Evolutionary conservation across 352 stramenopile species (phyloP).

Genomic region (Globisporangium spinosum): DNA sequence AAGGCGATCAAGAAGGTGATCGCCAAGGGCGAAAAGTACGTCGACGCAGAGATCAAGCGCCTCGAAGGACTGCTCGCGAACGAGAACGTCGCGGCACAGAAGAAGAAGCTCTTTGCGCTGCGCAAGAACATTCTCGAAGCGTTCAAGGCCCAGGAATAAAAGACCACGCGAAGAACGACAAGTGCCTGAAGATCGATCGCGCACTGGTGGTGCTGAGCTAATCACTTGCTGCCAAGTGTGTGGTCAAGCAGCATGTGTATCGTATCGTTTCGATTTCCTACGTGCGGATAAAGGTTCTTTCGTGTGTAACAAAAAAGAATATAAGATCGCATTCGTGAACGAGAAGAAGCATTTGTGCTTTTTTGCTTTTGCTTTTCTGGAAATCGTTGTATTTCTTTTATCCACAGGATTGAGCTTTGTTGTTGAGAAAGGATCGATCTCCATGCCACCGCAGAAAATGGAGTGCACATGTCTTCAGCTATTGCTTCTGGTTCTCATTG

Average conservation of each 20-base stretch:
- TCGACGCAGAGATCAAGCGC: constrained; percentile 80
- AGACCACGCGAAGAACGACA: background rate
- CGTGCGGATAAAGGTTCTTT: too few species aligned
- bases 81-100: constrained; percentile 77
- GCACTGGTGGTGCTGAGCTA: background rate
- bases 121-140: constrained; percentile 90
- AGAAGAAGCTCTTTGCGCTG: constrained; percentile 88
- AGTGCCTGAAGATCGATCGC: background rate
- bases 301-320: too few species aligned
- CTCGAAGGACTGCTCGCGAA: constrained; percentile 75
- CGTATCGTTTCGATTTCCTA: too few species aligned
- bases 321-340: background rate
- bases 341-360: background rate
- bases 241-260: too few species aligned
- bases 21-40: constrained; percentile 81
- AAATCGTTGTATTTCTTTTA: background rate
- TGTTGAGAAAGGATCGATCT: background rate
- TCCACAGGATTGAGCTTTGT: background rate
- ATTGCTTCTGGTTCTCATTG: background rate
- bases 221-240: too few species aligned
- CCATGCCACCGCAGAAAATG: background rate
- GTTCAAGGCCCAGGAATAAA: constrained; percentile 44
- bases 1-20: constrained; percentile 91
- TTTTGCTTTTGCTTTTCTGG: background rate
- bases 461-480: background rate